Evolutionary conservation across 176 grass and related monocot genomes (phyloP).

Genomic region (Triticum aestivum): IWGSC_CS_RefSeq_v2.1 NC_057794.1:535397089-535397588

Average conservation of each 20-base stretch:
- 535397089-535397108: slow-evolving; percentile 88
- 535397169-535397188: slow-evolving; percentile 85
- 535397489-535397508: slow-evolving; percentile 98
- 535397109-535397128: slow-evolving; percentile 81
- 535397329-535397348: slow-evolving; percentile 97
- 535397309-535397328: slow-evolving; percentile 94
- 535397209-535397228: slow-evolving; percentile 97
- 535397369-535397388: slow-evolving; percentile 98
- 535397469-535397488: slow-evolving; percentile 94
- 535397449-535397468: slow-evolving; percentile 99
- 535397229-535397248: slow-evolving; percentile 98
- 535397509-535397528: slow-evolving; percentile 98
- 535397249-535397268: slow-evolving; percentile 92
- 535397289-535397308: slow-evolving; percentile 90
- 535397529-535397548: slow-evolving; percentile 95
- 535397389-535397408: slow-evolving; percentile 97
- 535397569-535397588: slow-evolving; percentile 99
- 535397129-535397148: slow-evolving; percentile 94
- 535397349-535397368: slow-evolving; percentile 99
- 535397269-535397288: slow-evolving; percentile 92
- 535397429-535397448: slow-evolving; percentile 90
- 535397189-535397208: slow-evolving; percentile 96
- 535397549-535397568: slow-evolving; percentile 92
- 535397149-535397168: slow-evolving; percentile 93
- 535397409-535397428: slow-evolving; percentile 91